Evolutionary conservation across 2,329 filamentous ascomycete species (phyloP).

Genomic region (Ophiocordyceps australis): DNA sequence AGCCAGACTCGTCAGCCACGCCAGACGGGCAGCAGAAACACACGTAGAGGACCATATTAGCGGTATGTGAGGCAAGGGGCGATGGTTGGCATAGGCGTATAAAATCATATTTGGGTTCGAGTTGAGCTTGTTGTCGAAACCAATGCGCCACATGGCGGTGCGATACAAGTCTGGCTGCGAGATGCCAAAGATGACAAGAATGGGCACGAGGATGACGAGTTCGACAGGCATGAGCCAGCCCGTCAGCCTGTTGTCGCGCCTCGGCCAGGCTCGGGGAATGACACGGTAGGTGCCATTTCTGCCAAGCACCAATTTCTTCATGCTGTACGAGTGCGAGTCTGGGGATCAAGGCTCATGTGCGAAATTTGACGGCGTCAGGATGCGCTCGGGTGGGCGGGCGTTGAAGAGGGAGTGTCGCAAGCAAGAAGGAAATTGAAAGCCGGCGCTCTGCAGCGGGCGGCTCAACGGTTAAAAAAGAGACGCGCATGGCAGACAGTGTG

Average conservation of each 20-base stretch:
- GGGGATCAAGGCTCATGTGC: no score
- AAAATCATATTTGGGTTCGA: constrained; percentile 51
- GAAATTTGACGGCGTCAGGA: no score
- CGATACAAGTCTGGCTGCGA: constrained; percentile 57
- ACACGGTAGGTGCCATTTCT: constrained; percentile 25
- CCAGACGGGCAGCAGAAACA: constrained; percentile 15
- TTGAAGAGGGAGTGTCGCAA: no score
- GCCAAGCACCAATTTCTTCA: constrained; percentile 7
- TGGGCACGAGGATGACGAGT: constrained; percentile 43
- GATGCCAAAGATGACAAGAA: constrained; percentile 54
- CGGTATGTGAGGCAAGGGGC: constrained; percentile 40
- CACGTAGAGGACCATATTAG: constrained; percentile 59
- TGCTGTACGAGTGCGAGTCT: no score
- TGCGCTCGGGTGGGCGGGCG: no score
- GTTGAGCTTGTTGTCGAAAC: constrained; percentile 53
- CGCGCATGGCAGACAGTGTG: no score
- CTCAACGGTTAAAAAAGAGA: no score
- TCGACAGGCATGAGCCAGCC: constrained; percentile 49
- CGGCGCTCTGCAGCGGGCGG: no score
- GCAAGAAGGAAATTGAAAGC: no score
- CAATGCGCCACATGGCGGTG: constrained; percentile 55
- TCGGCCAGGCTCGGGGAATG: constrained; percentile 40
- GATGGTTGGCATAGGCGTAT: constrained; percentile 58
- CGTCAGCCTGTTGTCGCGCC: constrained; percentile 28
- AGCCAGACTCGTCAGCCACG: background rate